Base-by-base conservation (phyloP, 176 grass and related monocot species). In the Melocanna baccifera region DNA sequence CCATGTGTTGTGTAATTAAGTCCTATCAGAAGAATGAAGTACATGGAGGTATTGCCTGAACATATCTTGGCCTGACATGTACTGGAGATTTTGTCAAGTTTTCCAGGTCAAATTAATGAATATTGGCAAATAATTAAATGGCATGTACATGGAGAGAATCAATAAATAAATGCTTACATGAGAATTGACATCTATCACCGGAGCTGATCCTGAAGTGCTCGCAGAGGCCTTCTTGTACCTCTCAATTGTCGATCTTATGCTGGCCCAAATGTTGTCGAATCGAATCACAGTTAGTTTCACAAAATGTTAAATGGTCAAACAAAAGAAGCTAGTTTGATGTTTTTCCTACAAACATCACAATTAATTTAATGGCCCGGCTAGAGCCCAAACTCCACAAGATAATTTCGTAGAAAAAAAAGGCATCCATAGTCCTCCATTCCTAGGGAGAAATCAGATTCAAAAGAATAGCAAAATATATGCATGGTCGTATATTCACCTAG, bases 211-310 rank as follows among this genome's bases (percentile, higher is more conserved):
- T 18, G 94, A 93, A 81, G 74, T 86, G 73, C 89, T 92, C 10
- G 89, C 85, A 67, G 88, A 87, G 36, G 91, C 87, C 63, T 97
- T 97, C 85, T 97, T 97, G 83, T 97, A 97, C 89, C 82, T 94
- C 79, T 97, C 91, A 66, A 97, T 97, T 40, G 79, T 97, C 32
- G 91, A 93, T 51, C 87, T 94, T 81, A 91, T 84, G 83, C 91
- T 94, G 62, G 67, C 12, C 57, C 39, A 78, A 74, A 73, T 51
- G 51, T 61, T 69, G 12, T 22, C 28, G 64, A 81, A 39, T 46
- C 2, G 14, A 55, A 85, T 3, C 39, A 23, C 53, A 23, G 28
- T 62, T 37, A 83, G 55, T 34, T 73, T 59, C 59, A 20, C 22
- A 28, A 78, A 34, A 29, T 48, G 26, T 50, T 18, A 72, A 72